phyloP scores from a whole-genome alignment of 2,329 filamentous ascomycete genomes.

The Pseudogymnoascus sp. region DNA sequence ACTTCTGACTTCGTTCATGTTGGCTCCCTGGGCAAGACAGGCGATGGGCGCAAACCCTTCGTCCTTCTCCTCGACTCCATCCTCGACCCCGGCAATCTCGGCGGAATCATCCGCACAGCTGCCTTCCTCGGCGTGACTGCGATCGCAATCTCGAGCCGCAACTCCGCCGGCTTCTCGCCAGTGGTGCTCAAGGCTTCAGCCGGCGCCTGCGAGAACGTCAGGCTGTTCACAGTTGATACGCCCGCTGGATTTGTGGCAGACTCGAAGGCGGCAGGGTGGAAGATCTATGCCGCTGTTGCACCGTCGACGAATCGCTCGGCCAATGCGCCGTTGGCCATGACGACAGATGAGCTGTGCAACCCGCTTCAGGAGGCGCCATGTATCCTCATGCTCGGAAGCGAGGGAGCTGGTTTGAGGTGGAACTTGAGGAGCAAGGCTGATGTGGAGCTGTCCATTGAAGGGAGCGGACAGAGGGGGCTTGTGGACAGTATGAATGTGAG shows the following conservation, averaged over 20 bases:
- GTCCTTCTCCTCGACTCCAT: constrained; percentile 68
- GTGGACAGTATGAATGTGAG: constrained; percentile 93
- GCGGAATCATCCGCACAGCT: constrained; percentile 78
- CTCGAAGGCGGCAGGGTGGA: constrained; percentile 68
- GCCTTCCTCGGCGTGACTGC: constrained; percentile 87
- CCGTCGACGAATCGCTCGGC: constrained; percentile 35
- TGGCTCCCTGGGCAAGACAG: constrained; percentile 8
- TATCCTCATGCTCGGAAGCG: constrained; percentile 74
- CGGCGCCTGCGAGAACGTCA: constrained; percentile 75
- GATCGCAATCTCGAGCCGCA: constrained; percentile 65
- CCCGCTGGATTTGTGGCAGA: constrained; percentile 60
- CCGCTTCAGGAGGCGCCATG: constrained; percentile 55
- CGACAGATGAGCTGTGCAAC: constrained; percentile 43
- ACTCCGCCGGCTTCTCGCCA: constrained; percentile 65
- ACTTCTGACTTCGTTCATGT: constrained; percentile 40
- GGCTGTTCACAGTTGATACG: constrained; percentile 60
- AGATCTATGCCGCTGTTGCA: constrained; percentile 67
- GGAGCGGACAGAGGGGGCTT: constrained; percentile 34
- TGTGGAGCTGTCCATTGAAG: constrained; percentile 55
- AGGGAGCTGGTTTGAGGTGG: constrained; percentile 64
- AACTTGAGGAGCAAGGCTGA: constrained; percentile 59
- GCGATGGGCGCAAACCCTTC: constrained; percentile 51
- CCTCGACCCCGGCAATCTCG: constrained; percentile 81
- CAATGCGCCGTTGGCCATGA: constrained; percentile 26
- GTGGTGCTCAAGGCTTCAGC: constrained; percentile 80